phyloP scores from a whole-genome alignment of 805 yeast genomes.

The Metschnikowia picachoensis region DNA sequence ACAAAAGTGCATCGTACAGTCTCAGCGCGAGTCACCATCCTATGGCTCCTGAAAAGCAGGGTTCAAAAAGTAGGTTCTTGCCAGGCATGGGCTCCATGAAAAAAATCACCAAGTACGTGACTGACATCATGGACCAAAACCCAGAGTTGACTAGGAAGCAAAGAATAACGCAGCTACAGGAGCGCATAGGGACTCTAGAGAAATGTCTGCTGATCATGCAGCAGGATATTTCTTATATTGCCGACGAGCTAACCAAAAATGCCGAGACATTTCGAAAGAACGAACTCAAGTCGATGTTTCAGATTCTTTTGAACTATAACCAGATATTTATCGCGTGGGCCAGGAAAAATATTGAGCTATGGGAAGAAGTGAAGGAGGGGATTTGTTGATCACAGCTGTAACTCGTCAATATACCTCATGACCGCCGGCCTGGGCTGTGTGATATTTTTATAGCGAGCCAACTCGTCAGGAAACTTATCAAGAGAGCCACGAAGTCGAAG shows the following conservation, averaged over 20 bases:
- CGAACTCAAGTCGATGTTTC: slow-evolving; percentile 49
- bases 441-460: slow-evolving; percentile 60
- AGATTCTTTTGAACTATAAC: slow-evolving; percentile 51
- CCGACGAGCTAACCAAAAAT: slow-evolving; percentile 44
- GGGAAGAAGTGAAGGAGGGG: slow-evolving; percentile 57
- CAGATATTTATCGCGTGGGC: slow-evolving; percentile 63
- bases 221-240: slow-evolving; percentile 37
- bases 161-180: slow-evolving; percentile 45
- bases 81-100: slow-evolving; percentile 48
- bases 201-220: slow-evolving; percentile 45
- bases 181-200: slow-evolving; percentile 50
- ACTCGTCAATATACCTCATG: slow-evolving; percentile 20
- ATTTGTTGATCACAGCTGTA: slow-evolving; percentile 16
- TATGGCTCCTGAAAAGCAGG: slow-evolving; percentile 13
- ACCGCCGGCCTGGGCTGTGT: slow-evolving; percentile 72
- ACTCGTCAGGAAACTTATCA: slow-evolving; percentile 53
- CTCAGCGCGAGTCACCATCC: slow-evolving; percentile 6
- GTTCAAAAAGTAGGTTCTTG: slow-evolving; percentile 22
- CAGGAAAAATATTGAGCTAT: slow-evolving; percentile 57
- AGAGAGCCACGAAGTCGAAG: slow-evolving; percentile 61
- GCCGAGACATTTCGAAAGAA: slow-evolving; percentile 47
- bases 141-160: slow-evolving; percentile 62
- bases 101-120: slow-evolving; percentile 48
- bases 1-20: slow-evolving; percentile 20
- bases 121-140: slow-evolving; percentile 61